These are phyloP conservation scores for Phylloporus scabripes DNA, from an alignment of 768 basidiomycete genomes.

Conservation along the genomic window DNA sequence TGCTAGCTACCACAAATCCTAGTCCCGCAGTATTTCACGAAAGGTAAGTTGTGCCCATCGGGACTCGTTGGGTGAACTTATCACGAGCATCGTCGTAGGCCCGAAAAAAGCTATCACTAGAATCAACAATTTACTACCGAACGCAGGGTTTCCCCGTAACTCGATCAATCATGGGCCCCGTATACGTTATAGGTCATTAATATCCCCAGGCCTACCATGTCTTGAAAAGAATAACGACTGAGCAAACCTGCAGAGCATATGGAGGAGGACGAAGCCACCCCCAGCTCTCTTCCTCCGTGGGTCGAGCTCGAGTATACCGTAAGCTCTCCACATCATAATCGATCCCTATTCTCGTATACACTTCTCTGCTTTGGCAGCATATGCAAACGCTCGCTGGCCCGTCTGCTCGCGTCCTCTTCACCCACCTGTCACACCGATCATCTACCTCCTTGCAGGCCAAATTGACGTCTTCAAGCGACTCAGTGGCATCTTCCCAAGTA, in stretches of 20 bases:
- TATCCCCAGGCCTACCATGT: too few relatives aligned
- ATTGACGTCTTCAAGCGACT: constrained; percentile 9
- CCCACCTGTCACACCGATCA: constrained; percentile 76
- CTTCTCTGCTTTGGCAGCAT: constrained; percentile 44
- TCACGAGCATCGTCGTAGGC: too few relatives aligned
- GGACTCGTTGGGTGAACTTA: too few relatives aligned
- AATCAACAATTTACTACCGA: too few relatives aligned
- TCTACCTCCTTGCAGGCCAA: constrained; percentile 42
- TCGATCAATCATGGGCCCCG: constrained; percentile 35
- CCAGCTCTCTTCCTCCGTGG: constrained; percentile 77
- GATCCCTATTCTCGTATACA: neutral
- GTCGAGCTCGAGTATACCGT: constrained; percentile 90
- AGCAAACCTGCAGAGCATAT: constrained; percentile 66
- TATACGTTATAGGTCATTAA: constrained; percentile 53
- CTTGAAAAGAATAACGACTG: neutral
- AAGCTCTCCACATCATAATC: constrained; percentile 14
- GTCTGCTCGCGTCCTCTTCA: constrained; percentile 67
- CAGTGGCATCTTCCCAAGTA: constrained; percentile 23
- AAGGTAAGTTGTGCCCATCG: too few relatives aligned
- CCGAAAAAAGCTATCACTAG: too few relatives aligned
- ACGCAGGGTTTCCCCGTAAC: neutral
- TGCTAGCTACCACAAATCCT: too few relatives aligned
- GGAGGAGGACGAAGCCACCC: constrained; percentile 84
- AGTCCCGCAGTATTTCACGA: too few relatives aligned
- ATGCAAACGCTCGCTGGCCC: constrained; percentile 77